These are phyloP conservation scores for Dalechampia spathulata DNA, from an alignment of 441 rosid genomes.

Conservation along the genomic window DNA sequence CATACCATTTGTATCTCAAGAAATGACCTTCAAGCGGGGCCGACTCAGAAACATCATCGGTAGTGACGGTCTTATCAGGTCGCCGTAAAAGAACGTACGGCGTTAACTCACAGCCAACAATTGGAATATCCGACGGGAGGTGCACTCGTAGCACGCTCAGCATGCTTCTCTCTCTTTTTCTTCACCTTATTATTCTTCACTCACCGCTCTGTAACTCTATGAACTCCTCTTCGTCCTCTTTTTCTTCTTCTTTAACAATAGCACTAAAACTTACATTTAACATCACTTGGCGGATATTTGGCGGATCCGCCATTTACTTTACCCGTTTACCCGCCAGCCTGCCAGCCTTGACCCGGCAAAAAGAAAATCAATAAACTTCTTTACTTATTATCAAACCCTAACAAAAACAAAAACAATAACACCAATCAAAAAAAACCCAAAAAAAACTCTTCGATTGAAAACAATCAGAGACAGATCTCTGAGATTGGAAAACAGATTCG, in stretches of 20 bases:
- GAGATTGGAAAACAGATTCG: not conserved
- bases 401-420: not conserved
- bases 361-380: not conserved
- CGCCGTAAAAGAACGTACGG: conserved; percentile 91
- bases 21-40: conserved; percentile 84
- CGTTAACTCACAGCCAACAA: conserved; percentile 96
- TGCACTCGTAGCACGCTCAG: conserved; percentile 97
- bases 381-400: conserved; percentile 36
- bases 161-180: conserved; percentile 45
- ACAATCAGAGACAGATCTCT: not conserved
- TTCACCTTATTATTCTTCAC: conserved; percentile 21
- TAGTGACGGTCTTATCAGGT: conserved; percentile 48
- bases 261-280: not conserved
- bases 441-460: conserved; percentile 3
- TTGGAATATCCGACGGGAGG: conserved; percentile 95
- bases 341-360: conserved; percentile 41
- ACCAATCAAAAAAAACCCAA: too few relatives aligned
- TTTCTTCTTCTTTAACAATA: conserved; percentile 6
- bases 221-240: too few relatives aligned
- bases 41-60: conserved; percentile 88
- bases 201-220: conserved; percentile 28
- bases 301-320: conserved; percentile 90
- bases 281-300: conserved; percentile 36
- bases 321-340: conserved; percentile 58
- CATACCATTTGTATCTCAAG: conserved; percentile 91